Conservation (phyloP, 495 filamentous ascomycete species). For the Neurospora cerealis region DNA sequence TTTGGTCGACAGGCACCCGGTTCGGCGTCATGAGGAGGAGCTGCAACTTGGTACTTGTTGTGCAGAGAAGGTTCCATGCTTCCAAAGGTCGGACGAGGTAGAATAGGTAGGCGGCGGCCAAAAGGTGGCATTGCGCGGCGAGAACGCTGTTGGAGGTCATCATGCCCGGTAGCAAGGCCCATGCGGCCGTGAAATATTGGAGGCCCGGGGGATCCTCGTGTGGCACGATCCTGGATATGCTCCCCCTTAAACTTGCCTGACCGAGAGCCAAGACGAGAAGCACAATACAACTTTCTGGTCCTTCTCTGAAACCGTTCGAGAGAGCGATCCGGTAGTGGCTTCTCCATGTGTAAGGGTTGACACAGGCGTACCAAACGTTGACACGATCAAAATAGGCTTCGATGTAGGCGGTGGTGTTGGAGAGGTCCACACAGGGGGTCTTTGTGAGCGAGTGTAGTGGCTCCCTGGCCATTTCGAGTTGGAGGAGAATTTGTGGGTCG, state of each 20-base stretch:
- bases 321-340: slow-evolving; percentile 63
- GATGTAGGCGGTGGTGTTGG: slow-evolving; percentile 63
- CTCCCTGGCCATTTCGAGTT: slow-evolving; percentile 72
- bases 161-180: slow-evolving; percentile 63
- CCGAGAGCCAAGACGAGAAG: slow-evolving; percentile 69
- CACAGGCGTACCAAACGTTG: slow-evolving; percentile 78
- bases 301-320: slow-evolving; percentile 61
- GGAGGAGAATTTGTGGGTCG: slow-evolving; percentile 66
- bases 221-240: slow-evolving; percentile 61
- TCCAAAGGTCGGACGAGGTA: slow-evolving; percentile 73
- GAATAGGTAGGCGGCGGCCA: slow-evolving; percentile 72
- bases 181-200: slow-evolving; percentile 70
- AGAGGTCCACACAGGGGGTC: slow-evolving; percentile 54
- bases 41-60: slow-evolving; percentile 71
- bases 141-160: slow-evolving; percentile 72
- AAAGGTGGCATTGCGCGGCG: slow-evolving; percentile 66
- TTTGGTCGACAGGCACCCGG: slow-evolving; percentile 54
- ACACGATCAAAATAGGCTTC: slow-evolving; percentile 69
- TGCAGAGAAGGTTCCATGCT: slow-evolving; percentile 71
- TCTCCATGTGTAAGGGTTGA: slow-evolving; percentile 76
- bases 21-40: slow-evolving; percentile 61
- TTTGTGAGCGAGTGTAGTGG: slow-evolving; percentile 57
- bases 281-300: slow-evolving; percentile 75
- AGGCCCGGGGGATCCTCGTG: slow-evolving; percentile 67
- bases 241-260: slow-evolving; percentile 57